A percentile compares a stretch with the other conserved stretches of the same genome.
Conservation (phyloP, 164 flowering plant genomes). For the Berberis vulgaris region DNA sequence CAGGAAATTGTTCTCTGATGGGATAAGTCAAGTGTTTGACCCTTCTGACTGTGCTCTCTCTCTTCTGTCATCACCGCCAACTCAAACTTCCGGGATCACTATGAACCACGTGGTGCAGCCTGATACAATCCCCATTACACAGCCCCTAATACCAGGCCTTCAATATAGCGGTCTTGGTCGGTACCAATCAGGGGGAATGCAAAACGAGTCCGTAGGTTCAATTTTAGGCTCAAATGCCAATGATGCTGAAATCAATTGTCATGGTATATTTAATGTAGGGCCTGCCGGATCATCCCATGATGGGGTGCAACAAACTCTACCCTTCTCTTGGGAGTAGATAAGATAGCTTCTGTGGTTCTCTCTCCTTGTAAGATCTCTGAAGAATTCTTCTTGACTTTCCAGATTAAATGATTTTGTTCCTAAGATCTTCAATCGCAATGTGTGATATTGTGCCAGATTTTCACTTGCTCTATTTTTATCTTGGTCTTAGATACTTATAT, state of each 20-base stretch:
- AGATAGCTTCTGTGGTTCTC: too few species aligned
- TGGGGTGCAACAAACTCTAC: constrained; percentile 37
- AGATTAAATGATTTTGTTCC: too few species aligned
- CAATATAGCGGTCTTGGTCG: constrained; percentile 19
- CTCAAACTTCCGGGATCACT: constrained; percentile 30
- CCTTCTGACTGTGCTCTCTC: constrained; percentile 76
- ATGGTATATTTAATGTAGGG: constrained; percentile 29
- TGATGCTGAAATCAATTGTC: constrained; percentile 23
- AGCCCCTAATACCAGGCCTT: constrained; percentile 20
- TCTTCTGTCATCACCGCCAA: constrained; percentile 70
- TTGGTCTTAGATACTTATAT: too few species aligned
- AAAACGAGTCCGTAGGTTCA: constrained; percentile 24
- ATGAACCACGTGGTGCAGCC: constrained; percentile 28
- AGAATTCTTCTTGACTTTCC: too few species aligned
- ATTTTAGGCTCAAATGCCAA: constrained; percentile 22
- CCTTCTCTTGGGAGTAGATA: constrained; percentile 37
- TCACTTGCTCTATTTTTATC: too few species aligned
- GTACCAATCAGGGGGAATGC: constrained; percentile 17
- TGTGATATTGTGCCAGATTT: too few species aligned
- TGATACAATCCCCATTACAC: constrained; percentile 21
- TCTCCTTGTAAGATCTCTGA: too few species aligned
- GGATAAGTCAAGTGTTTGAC: constrained; percentile 27
- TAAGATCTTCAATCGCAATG: too few species aligned
- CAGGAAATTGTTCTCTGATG: constrained; percentile 24
- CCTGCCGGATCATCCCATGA: constrained; percentile 26